Conservation (phyloP, 2,329 filamentous ascomycete species). For the Xylaria sp. region DNA sequence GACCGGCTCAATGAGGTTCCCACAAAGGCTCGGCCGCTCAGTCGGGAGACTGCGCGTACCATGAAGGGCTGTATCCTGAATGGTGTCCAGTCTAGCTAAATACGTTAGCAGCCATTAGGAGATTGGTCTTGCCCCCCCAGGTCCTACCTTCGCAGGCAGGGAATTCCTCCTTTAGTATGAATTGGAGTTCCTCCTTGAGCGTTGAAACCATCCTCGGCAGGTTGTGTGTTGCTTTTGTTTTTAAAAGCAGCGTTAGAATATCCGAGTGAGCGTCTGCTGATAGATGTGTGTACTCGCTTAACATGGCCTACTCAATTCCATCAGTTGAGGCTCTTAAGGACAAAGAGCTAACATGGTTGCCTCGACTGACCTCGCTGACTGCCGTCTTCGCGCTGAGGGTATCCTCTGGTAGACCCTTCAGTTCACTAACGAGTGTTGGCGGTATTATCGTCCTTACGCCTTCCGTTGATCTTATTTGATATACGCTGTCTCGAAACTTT, state of each 20-base stretch:
- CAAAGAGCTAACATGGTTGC: background rate
- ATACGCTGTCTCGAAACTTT: conserved; percentile 55
- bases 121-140: background rate
- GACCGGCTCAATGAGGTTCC: conserved; percentile 56
- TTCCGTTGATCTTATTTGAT: conserved; percentile 58
- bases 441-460: conserved; percentile 56
- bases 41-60: conserved; percentile 56
- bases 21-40: conserved; percentile 61
- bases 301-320: conserved; percentile 47
- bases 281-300: conserved; percentile 59
- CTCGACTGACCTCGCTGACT: conserved; percentile 50
- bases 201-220: conserved; percentile 52
- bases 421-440: conserved; percentile 50
- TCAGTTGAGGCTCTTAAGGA: background rate
- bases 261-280: conserved; percentile 53
- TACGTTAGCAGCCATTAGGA: conserved; percentile 21
- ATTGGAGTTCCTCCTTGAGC: conserved; percentile 54
- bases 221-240: conserved; percentile 55
- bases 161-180: conserved; percentile 54
- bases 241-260: conserved; percentile 51
- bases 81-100: conserved; percentile 60
- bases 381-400: conserved; percentile 55
- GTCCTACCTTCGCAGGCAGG: conserved; percentile 50
- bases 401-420: conserved; percentile 56
- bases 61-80: conserved; percentile 59